A percentile compares a stretch with the other conserved stretches of the same genome.
phyloP scores from a whole-genome alignment of 2,329 filamentous ascomycete genomes.

The Apiospora marii region DNA sequence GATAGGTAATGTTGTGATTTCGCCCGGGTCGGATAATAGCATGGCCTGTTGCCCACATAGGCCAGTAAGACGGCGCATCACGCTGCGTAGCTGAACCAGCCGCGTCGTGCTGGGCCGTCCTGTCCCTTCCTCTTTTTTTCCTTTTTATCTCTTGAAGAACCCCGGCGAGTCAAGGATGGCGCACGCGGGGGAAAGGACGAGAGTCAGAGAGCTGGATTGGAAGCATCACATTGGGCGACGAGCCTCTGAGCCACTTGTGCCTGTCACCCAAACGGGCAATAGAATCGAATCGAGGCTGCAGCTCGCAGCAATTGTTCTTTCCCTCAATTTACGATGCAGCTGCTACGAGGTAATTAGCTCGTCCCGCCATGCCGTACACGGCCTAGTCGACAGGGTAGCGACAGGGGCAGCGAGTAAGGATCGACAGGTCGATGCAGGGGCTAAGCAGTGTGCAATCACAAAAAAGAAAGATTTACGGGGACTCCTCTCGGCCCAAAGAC shows the following conservation, averaged over 20 bases:
- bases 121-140: not conserved
- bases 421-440: slow-evolving; percentile 5
- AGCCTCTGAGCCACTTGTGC: not conserved
- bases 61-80: slow-evolving; percentile 2
- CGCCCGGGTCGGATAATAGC: not conserved
- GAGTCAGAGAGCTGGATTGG: not conserved
- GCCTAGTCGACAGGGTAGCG: not conserved
- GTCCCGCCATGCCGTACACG: not conserved
- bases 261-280: not conserved
- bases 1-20: not conserved
- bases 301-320: not conserved
- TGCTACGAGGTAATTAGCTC: slow-evolving; percentile 12
- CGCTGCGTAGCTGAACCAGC: not conserved
- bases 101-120: not conserved
- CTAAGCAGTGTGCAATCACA: slow-evolving; percentile 2
- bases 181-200: not conserved
- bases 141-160: not conserved
- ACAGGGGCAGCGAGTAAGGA: not conserved
- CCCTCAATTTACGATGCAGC: not conserved
- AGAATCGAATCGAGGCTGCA: slow-evolving; percentile 5
- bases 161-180: not conserved
- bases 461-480: not conserved
- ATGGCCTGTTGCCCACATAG: not conserved
- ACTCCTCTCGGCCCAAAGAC: not conserved
- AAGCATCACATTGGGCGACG: not conserved